Evolutionary conservation across 108 stramenopile species (phyloP).

Genomic region (Fragilariopsis cylindrus): DNA sequence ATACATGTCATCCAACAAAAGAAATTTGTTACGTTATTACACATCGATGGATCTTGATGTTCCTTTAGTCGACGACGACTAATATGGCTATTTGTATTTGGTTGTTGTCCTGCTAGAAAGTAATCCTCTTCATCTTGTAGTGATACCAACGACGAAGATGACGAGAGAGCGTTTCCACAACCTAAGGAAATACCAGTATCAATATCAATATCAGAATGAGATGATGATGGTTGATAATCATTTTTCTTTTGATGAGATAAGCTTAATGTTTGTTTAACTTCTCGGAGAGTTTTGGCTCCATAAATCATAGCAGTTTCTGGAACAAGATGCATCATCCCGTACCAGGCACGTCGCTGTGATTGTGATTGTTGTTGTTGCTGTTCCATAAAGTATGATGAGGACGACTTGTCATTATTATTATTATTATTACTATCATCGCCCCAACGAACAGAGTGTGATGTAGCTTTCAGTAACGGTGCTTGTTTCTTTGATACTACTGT

Average conservation of each 20-base stretch:
- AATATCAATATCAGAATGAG: neutral
- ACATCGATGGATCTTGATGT: slow-evolving; percentile 51
- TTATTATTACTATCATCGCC: no score
- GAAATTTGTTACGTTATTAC: slow-evolving; percentile 80
- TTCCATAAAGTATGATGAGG: neutral
- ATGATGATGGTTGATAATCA: neutral
- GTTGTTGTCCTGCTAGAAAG: neutral
- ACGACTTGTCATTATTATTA: neutral
- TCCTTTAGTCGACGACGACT: slow-evolving; percentile 46
- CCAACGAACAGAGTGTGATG: slow-evolving; percentile 64
- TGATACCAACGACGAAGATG: neutral
- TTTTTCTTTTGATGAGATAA: neutral
- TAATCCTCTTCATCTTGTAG: neutral
- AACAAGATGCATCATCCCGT: slow-evolving; percentile 54
- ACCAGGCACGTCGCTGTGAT: slow-evolving; percentile 7
- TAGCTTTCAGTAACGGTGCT: slow-evolving; percentile 41
- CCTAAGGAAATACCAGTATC: slow-evolving; percentile 36
- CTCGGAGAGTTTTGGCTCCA: slow-evolving; percentile 3
- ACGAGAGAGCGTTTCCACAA: slow-evolving; percentile 27
- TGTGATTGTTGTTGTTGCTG: neutral
- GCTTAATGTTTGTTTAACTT: neutral
- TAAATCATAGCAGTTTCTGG: slow-evolving; percentile 52
- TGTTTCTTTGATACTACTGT: neutral
- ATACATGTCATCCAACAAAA: slow-evolving; percentile 83
- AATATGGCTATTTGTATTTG: slow-evolving; percentile 5